A percentile compares a stretch with the other conserved stretches of the same genome.
Conservation (phyloP, 805 yeast genomes). For the Candida sanyiensis region DNA sequence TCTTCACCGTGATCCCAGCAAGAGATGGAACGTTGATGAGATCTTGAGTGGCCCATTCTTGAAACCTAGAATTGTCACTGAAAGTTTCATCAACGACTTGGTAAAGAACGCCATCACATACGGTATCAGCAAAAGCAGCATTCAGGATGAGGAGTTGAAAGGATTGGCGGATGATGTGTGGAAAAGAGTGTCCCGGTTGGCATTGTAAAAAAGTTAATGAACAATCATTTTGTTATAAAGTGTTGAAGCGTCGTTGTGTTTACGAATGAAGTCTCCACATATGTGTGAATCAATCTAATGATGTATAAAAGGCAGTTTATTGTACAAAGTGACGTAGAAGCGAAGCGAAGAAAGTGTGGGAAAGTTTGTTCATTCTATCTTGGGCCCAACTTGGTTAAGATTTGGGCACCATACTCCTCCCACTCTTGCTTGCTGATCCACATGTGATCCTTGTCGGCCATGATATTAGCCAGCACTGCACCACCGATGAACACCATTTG, state of each 20-base stretch:
- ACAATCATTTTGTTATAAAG: not conserved
- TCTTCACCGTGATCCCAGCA: constrained; percentile 60
- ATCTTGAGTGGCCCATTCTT: constrained; percentile 61
- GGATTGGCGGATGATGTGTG: constrained; percentile 53
- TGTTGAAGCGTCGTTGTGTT: not conserved
- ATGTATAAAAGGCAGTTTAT: no score
- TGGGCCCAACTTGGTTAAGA: constrained; percentile 86
- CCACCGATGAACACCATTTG: constrained; percentile 99
- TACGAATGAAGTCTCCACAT: no score
- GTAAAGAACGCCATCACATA: constrained; percentile 72
- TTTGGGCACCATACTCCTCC: constrained; percentile 92
- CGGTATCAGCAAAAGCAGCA: constrained; percentile 48
- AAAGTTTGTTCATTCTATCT: constrained; percentile 38
- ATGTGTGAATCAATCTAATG: no score
- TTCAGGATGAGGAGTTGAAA: constrained; percentile 40
- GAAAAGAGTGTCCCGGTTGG: constrained; percentile 35
- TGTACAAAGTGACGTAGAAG: no score
- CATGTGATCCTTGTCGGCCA: constrained; percentile 98
- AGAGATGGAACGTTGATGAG: constrained; percentile 59
- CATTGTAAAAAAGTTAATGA: constrained; percentile 3
- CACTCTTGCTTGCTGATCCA: constrained; percentile 96
- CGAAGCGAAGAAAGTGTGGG: no score
- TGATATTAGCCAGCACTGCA: constrained; percentile 93
- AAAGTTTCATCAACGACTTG: constrained; percentile 59
- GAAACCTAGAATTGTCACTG: constrained; percentile 68